Percentiles rank a stretch among this genome's conserved stretches.
phyloP scores from a whole-genome alignment of 345 rosid species.

The Arabidopsis thaliana region TAIR10.1 NC_003070.9:29401501-29402000 shows the following conservation, averaged over 20 bases:
- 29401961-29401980: conserved; percentile 74
- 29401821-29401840: conserved; percentile 6
- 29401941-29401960: conserved; percentile 75
- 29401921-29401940: conserved; percentile 32
- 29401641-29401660: conserved; percentile 79
- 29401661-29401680: conserved; percentile 78
- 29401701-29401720: conserved; percentile 80
- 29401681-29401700: conserved; percentile 77
- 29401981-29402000: conserved; percentile 56
- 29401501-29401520: conserved; percentile 78
- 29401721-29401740: conserved; percentile 44
- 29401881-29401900: conserved; percentile 21
- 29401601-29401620: conserved; percentile 74
- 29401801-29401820: conserved; percentile 10
- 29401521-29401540: conserved; percentile 62
- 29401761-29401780: conserved; percentile 13
- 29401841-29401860: neutral
- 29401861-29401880: conserved; percentile 16
- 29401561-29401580: conserved; percentile 76
- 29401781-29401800: conserved; percentile 29
- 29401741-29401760: conserved; percentile 28
- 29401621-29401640: conserved; percentile 75
- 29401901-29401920: conserved; percentile 2
- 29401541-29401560: conserved; percentile 53
- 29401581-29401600: conserved; percentile 83